Evolutionary conservation across 2,329 filamentous ascomycete genomes (phyloP).

Genomic region (Fusarium annulatum): DNA sequence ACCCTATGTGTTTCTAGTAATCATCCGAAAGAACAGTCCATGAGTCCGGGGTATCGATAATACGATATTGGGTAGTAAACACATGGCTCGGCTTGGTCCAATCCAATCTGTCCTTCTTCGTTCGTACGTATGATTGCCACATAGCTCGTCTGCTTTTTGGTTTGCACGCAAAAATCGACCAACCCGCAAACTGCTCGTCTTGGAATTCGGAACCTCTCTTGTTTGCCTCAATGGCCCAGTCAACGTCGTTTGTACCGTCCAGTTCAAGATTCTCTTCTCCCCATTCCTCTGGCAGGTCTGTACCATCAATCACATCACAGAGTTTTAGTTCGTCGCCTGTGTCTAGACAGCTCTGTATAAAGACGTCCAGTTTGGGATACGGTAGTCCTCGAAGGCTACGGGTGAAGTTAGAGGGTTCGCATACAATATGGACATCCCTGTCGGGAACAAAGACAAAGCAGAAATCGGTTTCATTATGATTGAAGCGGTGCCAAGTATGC

Average conservation of each 20-base stretch:
- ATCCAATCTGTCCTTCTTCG: background rate
- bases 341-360: background rate
- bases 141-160: background rate
- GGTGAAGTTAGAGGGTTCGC: background rate
- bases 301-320: background rate
- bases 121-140: background rate
- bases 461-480: accelerated
- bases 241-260: background rate
- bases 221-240: background rate
- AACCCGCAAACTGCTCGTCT: background rate
- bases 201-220: accelerated
- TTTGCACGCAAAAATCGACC: background rate
- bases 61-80: background rate
- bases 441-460: background rate
- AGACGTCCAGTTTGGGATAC: background rate
- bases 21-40: background rate
- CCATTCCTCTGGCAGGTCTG: background rate
- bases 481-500: background rate
- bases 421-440: background rate
- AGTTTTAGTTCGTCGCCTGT: background rate
- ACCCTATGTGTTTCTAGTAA: background rate
- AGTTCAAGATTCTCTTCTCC: background rate
- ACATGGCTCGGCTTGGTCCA: background rate
- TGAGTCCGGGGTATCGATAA: background rate
- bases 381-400: background rate